Evolutionary conservation across 2,329 filamentous ascomycete genomes (phyloP), one percentile per base, ranked within the genome.

Genomic region (Exophiala dermatitidis): DNA sequence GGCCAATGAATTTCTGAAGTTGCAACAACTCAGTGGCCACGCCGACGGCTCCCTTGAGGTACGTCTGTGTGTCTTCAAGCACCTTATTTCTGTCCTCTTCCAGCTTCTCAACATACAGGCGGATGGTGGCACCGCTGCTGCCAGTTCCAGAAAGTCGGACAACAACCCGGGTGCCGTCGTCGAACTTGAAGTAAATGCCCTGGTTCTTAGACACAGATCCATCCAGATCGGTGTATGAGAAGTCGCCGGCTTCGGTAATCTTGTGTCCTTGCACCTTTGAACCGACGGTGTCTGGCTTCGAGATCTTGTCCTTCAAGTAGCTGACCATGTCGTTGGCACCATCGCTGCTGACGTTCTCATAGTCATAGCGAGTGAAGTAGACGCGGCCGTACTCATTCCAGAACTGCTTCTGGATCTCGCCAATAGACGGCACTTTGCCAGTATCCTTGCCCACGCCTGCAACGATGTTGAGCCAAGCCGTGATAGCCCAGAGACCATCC

Each of bases 341-440:
- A 5, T 91, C 89, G 44, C 84, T 86, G 75, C 95, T 90, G 61
- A 95, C 90, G 63, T 94, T 82, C 75, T 98, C 93, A 74, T 95
- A 98, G 74, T 98, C 93, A 74, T 97, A 97, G 60, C 93, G 88
- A 41, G 93, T 98, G 81, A 98, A 98, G 79, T 97, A 98, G 32
- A 90, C 96, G 55, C 93, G 90, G 66, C 93, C 93, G 71, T 98
- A 98, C 53, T 83, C 88, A 66, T 82, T 81, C 93, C 93, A 98
- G 81, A 98, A 97, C 69, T 96, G 89, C 66, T 89, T 83, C 75
- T 98, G 93, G 70, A 98, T 96, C 72, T 90, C 86, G 67, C 87
- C 87, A 73, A 98, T 97, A 74, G 88, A 95, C 47, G 91, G 90
- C 44, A 63, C 51, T 52, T 62, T 63, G 44, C 62, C 61, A 2